Evolutionary conservation across 2,329 filamentous ascomycete genomes (phyloP).

Genomic region (Drechslerella dactyloides): DNA sequence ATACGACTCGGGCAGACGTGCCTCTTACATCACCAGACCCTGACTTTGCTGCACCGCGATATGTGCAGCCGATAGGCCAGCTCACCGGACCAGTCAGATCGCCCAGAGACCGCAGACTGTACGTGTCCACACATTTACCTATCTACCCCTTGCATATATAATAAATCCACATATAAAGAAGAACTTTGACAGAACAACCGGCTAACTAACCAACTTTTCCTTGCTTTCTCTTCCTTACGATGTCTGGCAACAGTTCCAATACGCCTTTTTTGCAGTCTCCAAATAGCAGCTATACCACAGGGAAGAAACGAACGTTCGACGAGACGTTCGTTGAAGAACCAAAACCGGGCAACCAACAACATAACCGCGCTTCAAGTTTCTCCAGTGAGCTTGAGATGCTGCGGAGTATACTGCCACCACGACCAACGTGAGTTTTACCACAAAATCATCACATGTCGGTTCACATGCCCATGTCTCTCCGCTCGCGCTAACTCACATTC

Average conservation of each 20-base stretch:
- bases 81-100: constrained; percentile 40
- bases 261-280: constrained; percentile 36
- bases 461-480: not conserved
- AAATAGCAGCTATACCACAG: constrained; percentile 38
- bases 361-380: constrained; percentile 26
- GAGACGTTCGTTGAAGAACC: constrained; percentile 37
- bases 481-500: constrained; percentile 22
- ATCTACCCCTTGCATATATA: not conserved
- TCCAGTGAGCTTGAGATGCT: constrained; percentile 44
- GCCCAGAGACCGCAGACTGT: constrained; percentile 46
- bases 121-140: constrained; percentile 13
- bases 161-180: constrained; percentile 14
- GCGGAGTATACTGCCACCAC: constrained; percentile 43
- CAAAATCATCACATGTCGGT: not conserved
- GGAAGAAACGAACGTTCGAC: constrained; percentile 39
- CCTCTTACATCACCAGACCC: constrained; percentile 37
- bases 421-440: constrained; percentile 33
- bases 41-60: constrained; percentile 47
- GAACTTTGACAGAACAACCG: not conserved
- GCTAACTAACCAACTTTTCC: constrained; percentile 5
- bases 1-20: constrained; percentile 27
- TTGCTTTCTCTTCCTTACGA: constrained; percentile 5
- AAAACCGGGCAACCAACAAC: constrained; percentile 17
- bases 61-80: constrained; percentile 47
- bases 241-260: constrained; percentile 38